Evolutionary conservation across 2,329 filamentous ascomycete species (phyloP), one percentile per base, ranked within the genome.

Genomic region (Aureobasidium lini): DNA sequence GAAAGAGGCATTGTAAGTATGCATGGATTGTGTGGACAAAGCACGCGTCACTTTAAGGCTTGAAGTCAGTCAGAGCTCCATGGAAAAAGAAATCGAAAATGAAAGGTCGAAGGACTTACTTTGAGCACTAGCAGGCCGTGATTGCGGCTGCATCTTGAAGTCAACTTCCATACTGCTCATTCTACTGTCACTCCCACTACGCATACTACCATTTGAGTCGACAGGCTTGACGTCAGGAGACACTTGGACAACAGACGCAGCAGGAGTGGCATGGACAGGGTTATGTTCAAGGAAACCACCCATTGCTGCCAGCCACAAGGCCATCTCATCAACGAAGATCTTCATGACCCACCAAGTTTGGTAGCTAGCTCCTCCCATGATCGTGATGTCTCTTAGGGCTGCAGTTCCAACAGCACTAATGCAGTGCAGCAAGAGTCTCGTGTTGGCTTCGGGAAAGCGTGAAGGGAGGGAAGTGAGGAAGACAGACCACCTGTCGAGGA

Each of bases 321-420:
- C 84, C 89, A 95, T 95, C 75, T 97, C 93, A 68, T 96, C 92
- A 56, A 96, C 83, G 80, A 93, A 97, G 60, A 93, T 92, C 71
- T 96, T 96, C 3, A 91, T 91, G 60, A 96, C 89, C 89, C 89
- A 94, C 90, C 90, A 95, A 6, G 88, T 86, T n/a, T 89, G 87
- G 68, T 93, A 95, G 68, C 88, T 92, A 69, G 86, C 84, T 16
- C 87, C 88, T 64, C 88, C 86, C 42, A 84, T 81, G 53, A 94
- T 85, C 0, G 89, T 94, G 60, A 95, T 82, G 66, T 95, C 90
- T 58, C 90, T 82, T 77, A 94, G 84, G 16, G 89, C 86, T 18
- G 88, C 85, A 7, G 87, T 90, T 11, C 89, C 87, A 23, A 94
- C 78, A 28, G 85, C 81, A 66, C 90, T 86, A 42, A 93, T 85